These are phyloP conservation scores for Vigna trinervia DNA, from an alignment of 306 rosid genomes.

Conservation along the genomic window DNA sequence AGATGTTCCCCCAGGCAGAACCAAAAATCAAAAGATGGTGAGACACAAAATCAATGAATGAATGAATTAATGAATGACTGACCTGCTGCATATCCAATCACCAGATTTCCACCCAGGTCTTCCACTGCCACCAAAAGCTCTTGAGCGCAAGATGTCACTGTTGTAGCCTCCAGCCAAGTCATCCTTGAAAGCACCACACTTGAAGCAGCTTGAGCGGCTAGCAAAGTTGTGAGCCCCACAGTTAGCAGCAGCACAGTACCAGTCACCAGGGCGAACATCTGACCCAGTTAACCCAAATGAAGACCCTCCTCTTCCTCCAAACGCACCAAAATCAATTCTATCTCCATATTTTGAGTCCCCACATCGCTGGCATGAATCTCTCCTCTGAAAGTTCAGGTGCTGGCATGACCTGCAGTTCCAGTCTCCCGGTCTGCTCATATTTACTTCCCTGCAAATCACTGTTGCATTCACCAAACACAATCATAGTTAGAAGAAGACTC, in stretches of 20 bases:
- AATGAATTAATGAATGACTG: neutral
- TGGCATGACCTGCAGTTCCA: constrained; percentile 99
- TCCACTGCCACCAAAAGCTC: constrained; percentile 51
- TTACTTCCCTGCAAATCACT: constrained; percentile 42
- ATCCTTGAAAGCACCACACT: constrained; percentile 93
- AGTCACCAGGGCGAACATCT: constrained; percentile 92
- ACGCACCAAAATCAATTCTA: constrained; percentile 56
- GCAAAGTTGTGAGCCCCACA: constrained; percentile 97
- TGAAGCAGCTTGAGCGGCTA: constrained; percentile 96
- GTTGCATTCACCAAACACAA: constrained; percentile 31
- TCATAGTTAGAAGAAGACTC: neutral
- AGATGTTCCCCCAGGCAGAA: constrained; percentile 30
- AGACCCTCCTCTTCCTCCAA: constrained; percentile 73
- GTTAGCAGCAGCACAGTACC: constrained; percentile 79
- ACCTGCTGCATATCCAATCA: constrained; percentile 98
- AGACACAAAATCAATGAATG: constrained; percentile 7
- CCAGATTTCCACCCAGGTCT: constrained; percentile 98
- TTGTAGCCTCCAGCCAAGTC: constrained; percentile 57
- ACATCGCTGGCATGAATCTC: constrained; percentile 94
- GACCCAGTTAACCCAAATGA: constrained; percentile 77
- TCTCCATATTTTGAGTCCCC: constrained; percentile 76
- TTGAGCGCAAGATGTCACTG: constrained; percentile 60
- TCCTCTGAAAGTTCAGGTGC: constrained; percentile 92
- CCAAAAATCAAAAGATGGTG: constrained; percentile 34
- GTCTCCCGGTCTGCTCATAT: constrained; percentile 96